Base-by-base conservation (phyloP, 75 land plant genomes). In the Sequoia sempervirens region DNA sequence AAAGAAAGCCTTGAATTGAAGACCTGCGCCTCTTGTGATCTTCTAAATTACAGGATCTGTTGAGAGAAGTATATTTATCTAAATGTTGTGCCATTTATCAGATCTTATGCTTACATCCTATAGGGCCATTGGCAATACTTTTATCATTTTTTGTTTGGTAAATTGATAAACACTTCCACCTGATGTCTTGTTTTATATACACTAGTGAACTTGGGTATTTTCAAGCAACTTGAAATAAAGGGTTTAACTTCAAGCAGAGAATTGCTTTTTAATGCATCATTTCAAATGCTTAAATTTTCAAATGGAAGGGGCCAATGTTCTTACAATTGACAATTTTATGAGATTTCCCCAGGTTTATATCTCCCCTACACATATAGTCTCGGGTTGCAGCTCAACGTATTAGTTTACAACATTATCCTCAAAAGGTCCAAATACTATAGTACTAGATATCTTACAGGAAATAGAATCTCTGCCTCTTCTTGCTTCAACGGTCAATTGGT, bases 341-440 rank as follows among this genome's bases (percentile, higher is more conserved):
- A 93, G 93, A 41, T 88, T 83, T 38, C 88, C 93, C 20, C 80
- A n/a, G 10, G 83, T 93, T 38, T 72, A 81, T 54, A 90, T 92
- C 64, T 75, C 87, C 36, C 88, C 89, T 68, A 83, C 93, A 75
- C 83, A 84, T 70, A 89, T 91, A 40, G 82, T 91, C 40, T 43
- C 90, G 30, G 94, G 93, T 82, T 87, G 85, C 82, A 61, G 84
- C 32, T 84, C 92, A 40, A 90, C 93, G 26, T 94, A 94, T 40
- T 89, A 87, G 38, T 87, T 96, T 37, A 87, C 99, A 14, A 79
- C 90, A 53, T 96, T 95, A 86, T 96, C 99, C 73, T 91, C 97
- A 18, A 88, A 87, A 78, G 99, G 97, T 45, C 99, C 99, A 34
- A 96, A 92, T 83, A 37, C 90, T 13, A 74, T 93, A 79, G 91